Evolutionary conservation across 2,329 filamentous ascomycete species (phyloP), one percentile per base, ranked within the genome.

Genomic region (Arthrobotrys iridis): DNA sequence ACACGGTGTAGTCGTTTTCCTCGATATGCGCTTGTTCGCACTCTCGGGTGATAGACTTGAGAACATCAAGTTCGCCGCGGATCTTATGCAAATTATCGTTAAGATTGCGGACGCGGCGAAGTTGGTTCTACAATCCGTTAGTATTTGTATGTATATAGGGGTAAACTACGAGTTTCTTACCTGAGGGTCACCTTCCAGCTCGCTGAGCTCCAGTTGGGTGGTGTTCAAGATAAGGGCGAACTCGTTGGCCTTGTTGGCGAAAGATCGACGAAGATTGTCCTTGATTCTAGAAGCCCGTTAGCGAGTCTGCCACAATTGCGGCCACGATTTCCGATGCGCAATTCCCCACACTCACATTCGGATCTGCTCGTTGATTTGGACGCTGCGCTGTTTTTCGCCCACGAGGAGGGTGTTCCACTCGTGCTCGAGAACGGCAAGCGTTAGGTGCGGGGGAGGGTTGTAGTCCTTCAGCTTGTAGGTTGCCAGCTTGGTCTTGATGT

Each of bases 1-100:
- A 98, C 6, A 94, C 98, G n/a, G 95, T 99, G 82, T 95, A 98
- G 84, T 99, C 95, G 82, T 99, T 99, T 81, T 99, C 95, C 83
- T 99, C 95, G 77, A 99, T 97, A 82, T 99, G 98, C 77, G 95
- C 95, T 84, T 98, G 94, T 74, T 90, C 88, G 81, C 95, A 99
- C 83, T 97, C 93, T 77, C 89, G 88, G 80, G 97, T 93, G 52
- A 98, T 87, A 8, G 88, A 88, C 11, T 89, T 91, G 80, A 99
- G 97, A 77, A 93, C 91, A 77, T 92, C 89, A 41, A 99, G 87
- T 81, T 96, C 99, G 74, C 91, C 88, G 79, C 97, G 93, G n/a
- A 99, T 86, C 2, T 94, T 94, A 6, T 92, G 87, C 10, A 99
- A 85, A 80, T 92, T 97, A 77, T 92, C 89, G 79, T 92, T 93